Conservation (phyloP, 352 stramenopile species). For the Pythium aristosporum region DNA sequence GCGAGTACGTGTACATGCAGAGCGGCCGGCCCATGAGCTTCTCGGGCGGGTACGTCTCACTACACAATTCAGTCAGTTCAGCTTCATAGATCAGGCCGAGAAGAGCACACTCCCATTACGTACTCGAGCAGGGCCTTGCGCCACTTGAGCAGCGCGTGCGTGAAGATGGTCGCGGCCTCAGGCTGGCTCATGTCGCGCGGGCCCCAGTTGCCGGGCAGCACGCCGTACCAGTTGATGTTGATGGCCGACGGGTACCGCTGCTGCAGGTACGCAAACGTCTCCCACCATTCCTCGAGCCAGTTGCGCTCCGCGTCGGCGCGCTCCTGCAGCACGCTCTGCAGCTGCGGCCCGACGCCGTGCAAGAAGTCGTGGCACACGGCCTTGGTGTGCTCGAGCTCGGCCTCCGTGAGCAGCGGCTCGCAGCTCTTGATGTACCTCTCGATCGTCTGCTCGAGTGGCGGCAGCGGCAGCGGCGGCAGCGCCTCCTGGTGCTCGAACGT, state of each 20-base stretch:
- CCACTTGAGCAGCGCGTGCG: constrained; percentile 88
- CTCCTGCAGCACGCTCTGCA: constrained; percentile 90
- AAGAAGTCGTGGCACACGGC: constrained; percentile 91
- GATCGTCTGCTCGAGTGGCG: constrained; percentile 92
- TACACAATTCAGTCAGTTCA: constrained; percentile 27
- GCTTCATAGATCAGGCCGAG: not conserved
- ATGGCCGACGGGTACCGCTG: constrained; percentile 93
- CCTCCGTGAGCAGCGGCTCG: constrained; percentile 82
- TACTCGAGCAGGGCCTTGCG: constrained; percentile 89
- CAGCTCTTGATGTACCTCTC: constrained; percentile 91
- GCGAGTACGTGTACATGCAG: constrained; percentile 93
- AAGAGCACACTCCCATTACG: not conserved
- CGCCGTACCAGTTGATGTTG: constrained; percentile 98
- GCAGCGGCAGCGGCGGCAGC: constrained; percentile 92
- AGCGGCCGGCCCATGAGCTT: constrained; percentile 93
- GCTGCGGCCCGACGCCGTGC: constrained; percentile 78
- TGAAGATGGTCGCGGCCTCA: constrained; percentile 87
- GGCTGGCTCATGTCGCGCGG: constrained; percentile 91
- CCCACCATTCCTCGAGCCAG: constrained; percentile 96
- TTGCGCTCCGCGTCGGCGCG: constrained; percentile 82
- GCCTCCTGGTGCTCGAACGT: constrained; percentile 85
- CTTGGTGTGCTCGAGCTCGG: constrained; percentile 91
- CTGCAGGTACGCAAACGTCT: constrained; percentile 96
- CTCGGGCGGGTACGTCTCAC: constrained; percentile 90
- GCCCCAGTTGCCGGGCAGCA: constrained; percentile 92